Base-by-base conservation (phyloP, 2,329 filamentous ascomycete genomes). In the Exophiala phaeomuriformis region DNA sequence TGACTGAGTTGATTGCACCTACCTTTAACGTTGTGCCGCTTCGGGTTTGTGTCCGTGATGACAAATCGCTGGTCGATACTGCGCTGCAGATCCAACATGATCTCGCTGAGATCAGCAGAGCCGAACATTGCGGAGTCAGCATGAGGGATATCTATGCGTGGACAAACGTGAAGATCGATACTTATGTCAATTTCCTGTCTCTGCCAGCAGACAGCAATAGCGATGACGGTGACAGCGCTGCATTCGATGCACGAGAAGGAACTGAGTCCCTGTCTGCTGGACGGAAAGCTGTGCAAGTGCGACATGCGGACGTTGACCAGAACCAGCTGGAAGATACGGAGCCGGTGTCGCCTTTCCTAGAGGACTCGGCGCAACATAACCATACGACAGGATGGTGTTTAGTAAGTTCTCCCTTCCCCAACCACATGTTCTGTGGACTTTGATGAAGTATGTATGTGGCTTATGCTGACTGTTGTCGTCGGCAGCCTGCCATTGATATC, bases 1-100 rank as follows among this genome's bases (percentile, higher is more conserved):
- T 82, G 1, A 71, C 79, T 1, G 65, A 72, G 0, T 71, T 79
- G 1, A 61, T 77, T 0, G 83, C 81, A 32, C 90, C 90, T 0
- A 93, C 88, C 0, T 75, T 96, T 19, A 90, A 86, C 60, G 75
- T 96, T 3, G 77, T 95, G 1, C 89, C 90, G 0, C 69, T 96
- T 0, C 75, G 76, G 7, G 77, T 93, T 1, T 65, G 64, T 28
- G 49, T 65, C 4, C 58, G 71, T 40, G 19, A 61, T 0, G 59
- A 66, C 2, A 50, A 64, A 2, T 50, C 64, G 2, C 56, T 86
- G 0, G 28, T 76, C 1, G 68, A 73, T 0, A 57, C 82, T 0
- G 88, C 89, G 0, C 66, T 59, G 3, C 65, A 72, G 8, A 80
- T 95, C 1, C 88, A 94, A 64, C 63, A 64, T 0, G 87, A 94